Evolutionary conservation across 495 filamentous ascomycete species (phyloP).

Genomic region (Hypoxylon fragiforme): DNA sequence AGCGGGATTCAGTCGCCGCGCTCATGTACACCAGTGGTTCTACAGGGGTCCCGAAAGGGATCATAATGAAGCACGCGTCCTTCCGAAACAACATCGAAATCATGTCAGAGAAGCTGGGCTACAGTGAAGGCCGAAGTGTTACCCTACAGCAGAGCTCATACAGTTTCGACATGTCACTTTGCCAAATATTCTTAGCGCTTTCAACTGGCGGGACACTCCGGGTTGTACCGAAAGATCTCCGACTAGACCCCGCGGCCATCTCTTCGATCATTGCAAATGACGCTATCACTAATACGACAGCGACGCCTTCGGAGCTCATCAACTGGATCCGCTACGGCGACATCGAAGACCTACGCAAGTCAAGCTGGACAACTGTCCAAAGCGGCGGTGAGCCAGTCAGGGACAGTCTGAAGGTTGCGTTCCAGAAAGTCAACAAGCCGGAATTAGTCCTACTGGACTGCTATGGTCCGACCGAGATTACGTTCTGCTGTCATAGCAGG

Average conservation of each 20-base stretch:
- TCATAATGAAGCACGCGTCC: conserved; percentile 37
- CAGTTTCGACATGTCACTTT: conserved; percentile 35
- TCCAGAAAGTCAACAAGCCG: not conserved
- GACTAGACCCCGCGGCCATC: conserved; percentile 31
- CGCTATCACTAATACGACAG: conserved; percentile 28
- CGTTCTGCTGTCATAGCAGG: not conserved
- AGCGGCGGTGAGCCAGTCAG: not conserved
- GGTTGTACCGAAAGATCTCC: conserved; percentile 13
- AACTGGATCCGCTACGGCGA: not conserved
- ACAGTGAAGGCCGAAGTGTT: conserved; percentile 10
- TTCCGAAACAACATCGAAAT: conserved; percentile 20
- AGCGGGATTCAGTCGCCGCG: conserved; percentile 17
- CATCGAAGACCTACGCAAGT: not conserved
- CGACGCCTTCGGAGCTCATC: conserved; percentile 32
- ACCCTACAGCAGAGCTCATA: conserved; percentile 36
- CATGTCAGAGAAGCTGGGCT: conserved; percentile 1
- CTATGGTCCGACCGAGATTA: not conserved
- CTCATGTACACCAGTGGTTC: conserved; percentile 53
- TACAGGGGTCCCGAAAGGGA: conserved; percentile 51
- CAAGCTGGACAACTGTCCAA: not conserved
- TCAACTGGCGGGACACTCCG: conserved; percentile 29
- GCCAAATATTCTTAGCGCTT: conserved; percentile 31
- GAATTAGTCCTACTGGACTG: not conserved
- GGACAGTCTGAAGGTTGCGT: not conserved
- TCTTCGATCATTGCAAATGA: conserved; percentile 19